Evolutionary conservation across 2,329 filamentous ascomycete species (phyloP).

Genomic region (Fusarium nelsonii): DNA sequence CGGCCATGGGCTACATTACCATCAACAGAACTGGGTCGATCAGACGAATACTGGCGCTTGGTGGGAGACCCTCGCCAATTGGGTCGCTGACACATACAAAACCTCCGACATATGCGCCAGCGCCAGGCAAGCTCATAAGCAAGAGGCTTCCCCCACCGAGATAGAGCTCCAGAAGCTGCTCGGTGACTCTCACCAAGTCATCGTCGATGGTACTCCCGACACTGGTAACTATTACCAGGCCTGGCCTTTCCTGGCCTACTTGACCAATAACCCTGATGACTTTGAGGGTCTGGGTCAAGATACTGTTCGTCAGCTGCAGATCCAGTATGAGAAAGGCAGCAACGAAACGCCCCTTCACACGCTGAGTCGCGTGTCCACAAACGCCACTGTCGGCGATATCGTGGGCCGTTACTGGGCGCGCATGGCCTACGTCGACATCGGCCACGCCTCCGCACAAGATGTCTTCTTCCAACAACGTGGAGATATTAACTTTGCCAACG

Average conservation of each 20-base stretch:
- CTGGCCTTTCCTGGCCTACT: conserved; percentile 64
- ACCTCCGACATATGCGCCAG: conserved; percentile 59
- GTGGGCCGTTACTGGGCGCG: conserved; percentile 64
- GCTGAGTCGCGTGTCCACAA: conserved; percentile 55
- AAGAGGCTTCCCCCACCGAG: conserved; percentile 52
- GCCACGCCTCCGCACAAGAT: conserved; percentile 56
- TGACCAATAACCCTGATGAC: conserved; percentile 62
- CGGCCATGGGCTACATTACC: conserved; percentile 62
- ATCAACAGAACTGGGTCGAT: conserved; percentile 58
- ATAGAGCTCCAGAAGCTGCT: conserved; percentile 61
- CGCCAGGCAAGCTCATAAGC: conserved; percentile 53
- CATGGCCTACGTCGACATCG: conserved; percentile 66
- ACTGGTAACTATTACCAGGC: conserved; percentile 65
- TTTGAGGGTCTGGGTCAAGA: conserved; percentile 57
- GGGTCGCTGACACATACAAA: conserved; percentile 62
- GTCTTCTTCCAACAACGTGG: conserved; percentile 54
- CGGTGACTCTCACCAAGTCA: conserved; percentile 60
- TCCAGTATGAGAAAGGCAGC: conserved; percentile 58
- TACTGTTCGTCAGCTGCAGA: conserved; percentile 58
- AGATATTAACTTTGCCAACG: conserved; percentile 57
- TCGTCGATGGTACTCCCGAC: conserved; percentile 59
- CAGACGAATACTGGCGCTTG: conserved; percentile 61
- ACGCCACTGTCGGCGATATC: conserved; percentile 54
- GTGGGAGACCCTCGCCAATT: conserved; percentile 66
- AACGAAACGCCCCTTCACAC: conserved; percentile 64